A percentile compares a stretch with the other conserved stretches of the same genome.
Evolutionary conservation across 495 filamentous ascomycete genomes (phyloP).

Genomic region (Aspergillus coremiiformis): DNA sequence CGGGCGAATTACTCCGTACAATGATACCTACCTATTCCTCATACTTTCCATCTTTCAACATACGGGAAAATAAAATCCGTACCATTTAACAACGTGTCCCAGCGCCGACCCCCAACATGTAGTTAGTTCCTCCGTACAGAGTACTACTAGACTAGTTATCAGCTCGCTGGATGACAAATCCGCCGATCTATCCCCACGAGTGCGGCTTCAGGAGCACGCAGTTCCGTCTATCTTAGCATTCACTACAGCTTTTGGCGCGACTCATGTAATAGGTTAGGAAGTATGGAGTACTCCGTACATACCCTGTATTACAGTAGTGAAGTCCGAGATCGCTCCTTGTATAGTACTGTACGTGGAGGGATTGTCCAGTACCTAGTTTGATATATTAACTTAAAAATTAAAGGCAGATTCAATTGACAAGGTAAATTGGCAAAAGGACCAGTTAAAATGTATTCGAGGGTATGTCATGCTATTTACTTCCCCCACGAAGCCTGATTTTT

Average conservation of each 20-base stretch:
- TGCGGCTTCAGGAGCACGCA: conserved; percentile 18
- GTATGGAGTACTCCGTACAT: background rate
- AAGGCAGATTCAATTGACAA: background rate
- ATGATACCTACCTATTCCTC: too few species aligned
- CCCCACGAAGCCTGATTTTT: too few species aligned
- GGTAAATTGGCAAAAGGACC: background rate
- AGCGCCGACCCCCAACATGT: too few species aligned
- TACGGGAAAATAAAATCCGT: conserved; percentile 42
- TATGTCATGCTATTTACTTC: too few species aligned
- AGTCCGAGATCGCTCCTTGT: conserved; percentile 7
- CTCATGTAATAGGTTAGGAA: background rate
- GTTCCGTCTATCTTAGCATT: conserved; percentile 7
- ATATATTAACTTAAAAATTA: background rate
- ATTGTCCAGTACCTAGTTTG: background rate
- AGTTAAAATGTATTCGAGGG: background rate
- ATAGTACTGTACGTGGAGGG: background rate
- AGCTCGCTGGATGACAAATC: conserved; percentile 31
- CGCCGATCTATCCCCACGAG: conserved; percentile 37
- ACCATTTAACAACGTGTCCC: too few species aligned
- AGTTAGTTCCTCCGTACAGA: too few species aligned
- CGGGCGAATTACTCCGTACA: conserved; percentile 11
- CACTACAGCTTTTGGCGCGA: conserved; percentile 15
- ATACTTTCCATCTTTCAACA: conserved; percentile 1
- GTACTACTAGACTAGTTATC: too few species aligned
- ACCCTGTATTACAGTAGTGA: background rate